phyloP scores from a whole-genome alignment of 2,329 filamentous ascomycete genomes.

The Epichloe aotearoae region DNA sequence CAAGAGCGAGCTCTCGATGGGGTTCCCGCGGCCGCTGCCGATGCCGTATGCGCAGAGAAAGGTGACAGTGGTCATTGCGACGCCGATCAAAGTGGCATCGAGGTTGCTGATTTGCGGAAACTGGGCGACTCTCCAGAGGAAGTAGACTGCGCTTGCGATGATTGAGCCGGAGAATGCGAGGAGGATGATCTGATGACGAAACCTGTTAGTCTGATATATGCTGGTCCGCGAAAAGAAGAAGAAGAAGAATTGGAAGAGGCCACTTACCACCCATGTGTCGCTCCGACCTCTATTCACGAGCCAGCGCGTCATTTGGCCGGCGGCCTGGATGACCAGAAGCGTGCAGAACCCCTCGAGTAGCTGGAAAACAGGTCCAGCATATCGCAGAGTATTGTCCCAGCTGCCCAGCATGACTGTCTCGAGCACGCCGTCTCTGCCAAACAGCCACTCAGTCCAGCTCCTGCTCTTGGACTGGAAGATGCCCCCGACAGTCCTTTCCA shows the following conservation, averaged over 20 bases:
- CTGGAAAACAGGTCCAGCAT: slow-evolving; percentile 90
- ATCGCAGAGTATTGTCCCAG: slow-evolving; percentile 81
- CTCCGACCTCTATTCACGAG: slow-evolving; percentile 86
- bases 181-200: slow-evolving; percentile 58
- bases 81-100: slow-evolving; percentile 84
- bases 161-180: slow-evolving; percentile 80
- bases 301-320: slow-evolving; percentile 88
- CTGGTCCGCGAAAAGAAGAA: not conserved
- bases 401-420: slow-evolving; percentile 69
- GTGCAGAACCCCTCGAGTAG: slow-evolving; percentile 94
- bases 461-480: slow-evolving; percentile 48
- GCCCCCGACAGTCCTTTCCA: slow-evolving; percentile 63
- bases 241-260: not conserved
- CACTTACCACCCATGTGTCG: slow-evolving; percentile 87
- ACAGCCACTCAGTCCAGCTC: slow-evolving; percentile 72
- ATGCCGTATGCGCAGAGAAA: slow-evolving; percentile 93
- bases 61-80: slow-evolving; percentile 81
- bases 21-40: slow-evolving; percentile 83
- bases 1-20: slow-evolving; percentile 84
- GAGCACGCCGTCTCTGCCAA: slow-evolving; percentile 71
- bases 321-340: slow-evolving; percentile 85
- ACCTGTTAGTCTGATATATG: slow-evolving; percentile 18
- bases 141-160: slow-evolving; percentile 89
- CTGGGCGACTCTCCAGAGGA: slow-evolving; percentile 85
- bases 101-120: slow-evolving; percentile 90